phyloP scores from a whole-genome alignment of 192 early-diverging fungal species.

The Coemansia sp. region DNA sequence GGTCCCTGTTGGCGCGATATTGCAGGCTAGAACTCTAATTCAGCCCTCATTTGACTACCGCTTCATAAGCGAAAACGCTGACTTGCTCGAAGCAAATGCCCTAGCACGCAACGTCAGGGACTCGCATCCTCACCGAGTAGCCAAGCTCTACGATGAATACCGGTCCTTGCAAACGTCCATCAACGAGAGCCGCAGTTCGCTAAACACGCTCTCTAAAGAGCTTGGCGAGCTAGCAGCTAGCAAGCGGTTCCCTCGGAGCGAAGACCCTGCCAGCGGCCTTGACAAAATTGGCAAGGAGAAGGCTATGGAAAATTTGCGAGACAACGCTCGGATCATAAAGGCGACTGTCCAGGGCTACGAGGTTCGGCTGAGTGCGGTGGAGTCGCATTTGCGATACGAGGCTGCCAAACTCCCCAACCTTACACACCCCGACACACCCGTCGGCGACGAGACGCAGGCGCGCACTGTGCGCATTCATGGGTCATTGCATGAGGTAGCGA shows the following conservation, averaged over 20 bases:
- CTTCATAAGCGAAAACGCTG: constrained; percentile 56
- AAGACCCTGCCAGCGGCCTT: background rate
- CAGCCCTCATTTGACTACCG: constrained; percentile 60
- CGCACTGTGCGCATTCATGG: constrained; percentile 51
- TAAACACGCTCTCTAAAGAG: constrained; percentile 53
- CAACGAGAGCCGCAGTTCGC: constrained; percentile 36
- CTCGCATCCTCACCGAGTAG: constrained; percentile 52
- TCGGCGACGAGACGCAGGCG: constrained; percentile 73
- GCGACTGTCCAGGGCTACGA: constrained; percentile 57
- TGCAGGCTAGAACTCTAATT: constrained; percentile 16
- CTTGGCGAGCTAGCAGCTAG: constrained; percentile 29
- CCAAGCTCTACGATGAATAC: constrained; percentile 53
- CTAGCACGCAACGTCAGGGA: constrained; percentile 56
- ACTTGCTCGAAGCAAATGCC: constrained; percentile 49
- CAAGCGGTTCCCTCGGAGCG: constrained; percentile 28
- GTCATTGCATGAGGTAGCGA: constrained; percentile 21
- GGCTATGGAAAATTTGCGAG: constrained; percentile 10
- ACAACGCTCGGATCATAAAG: constrained; percentile 61
- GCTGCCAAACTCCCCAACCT: constrained; percentile 77
- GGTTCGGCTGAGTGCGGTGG: constrained; percentile 43
- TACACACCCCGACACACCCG: constrained; percentile 69
- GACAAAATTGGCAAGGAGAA: constrained; percentile 5
- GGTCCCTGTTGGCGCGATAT: background rate
- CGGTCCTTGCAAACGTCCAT: constrained; percentile 20
- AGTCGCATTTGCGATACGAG: constrained; percentile 58